A percentile compares a stretch with the other conserved stretches of the same genome.
These are phyloP conservation scores for Fusarium heterosporum DNA, from an alignment of 2,329 filamentous ascomycete species.

Conservation along the genomic window DNA sequence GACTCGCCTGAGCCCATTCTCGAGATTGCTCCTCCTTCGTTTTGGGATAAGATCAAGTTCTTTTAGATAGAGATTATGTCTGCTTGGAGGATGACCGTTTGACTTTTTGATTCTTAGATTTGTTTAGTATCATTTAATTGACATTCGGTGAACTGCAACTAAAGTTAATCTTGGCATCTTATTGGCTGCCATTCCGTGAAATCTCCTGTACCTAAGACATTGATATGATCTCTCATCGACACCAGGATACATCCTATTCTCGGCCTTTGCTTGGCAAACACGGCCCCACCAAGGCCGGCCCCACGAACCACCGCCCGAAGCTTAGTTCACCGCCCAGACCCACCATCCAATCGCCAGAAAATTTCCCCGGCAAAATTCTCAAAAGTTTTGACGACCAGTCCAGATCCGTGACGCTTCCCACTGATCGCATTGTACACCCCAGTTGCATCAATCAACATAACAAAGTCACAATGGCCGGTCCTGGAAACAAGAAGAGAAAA, in stretches of 20 bases:
- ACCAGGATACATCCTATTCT: not conserved
- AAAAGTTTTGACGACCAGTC: slow-evolving; percentile 45
- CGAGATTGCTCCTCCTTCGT: slow-evolving; percentile 50
- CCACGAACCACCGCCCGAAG: slow-evolving; percentile 19
- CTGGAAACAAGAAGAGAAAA: slow-evolving; percentile 53
- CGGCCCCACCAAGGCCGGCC: slow-evolving; percentile 26
- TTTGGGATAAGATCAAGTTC: slow-evolving; percentile 60
- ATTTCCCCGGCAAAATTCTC: slow-evolving; percentile 47
- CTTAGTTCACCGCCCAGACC: slow-evolving; percentile 45
- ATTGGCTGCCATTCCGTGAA: not conserved
- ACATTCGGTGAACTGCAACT: not conserved
- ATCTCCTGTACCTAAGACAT: not conserved
- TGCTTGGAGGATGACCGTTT: not conserved
- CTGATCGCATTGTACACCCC: slow-evolving; percentile 17
- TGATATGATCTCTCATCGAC: not conserved
- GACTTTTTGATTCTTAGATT: not conserved
- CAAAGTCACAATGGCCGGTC: slow-evolving; percentile 50
- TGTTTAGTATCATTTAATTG: slow-evolving; percentile 16
- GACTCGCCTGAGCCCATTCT: slow-evolving; percentile 41
- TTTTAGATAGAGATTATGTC: slow-evolving; percentile 12
- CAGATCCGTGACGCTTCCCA: slow-evolving; percentile 30
- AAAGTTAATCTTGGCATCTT: not conserved
- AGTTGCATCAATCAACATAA: slow-evolving; percentile 22
- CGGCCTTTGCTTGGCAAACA: not conserved
- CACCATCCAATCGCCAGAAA: slow-evolving; percentile 44